These are phyloP conservation scores for Crithidia fasciculata DNA, from an alignment of 208 protist genomes.

Conservation along the genomic window DNA sequence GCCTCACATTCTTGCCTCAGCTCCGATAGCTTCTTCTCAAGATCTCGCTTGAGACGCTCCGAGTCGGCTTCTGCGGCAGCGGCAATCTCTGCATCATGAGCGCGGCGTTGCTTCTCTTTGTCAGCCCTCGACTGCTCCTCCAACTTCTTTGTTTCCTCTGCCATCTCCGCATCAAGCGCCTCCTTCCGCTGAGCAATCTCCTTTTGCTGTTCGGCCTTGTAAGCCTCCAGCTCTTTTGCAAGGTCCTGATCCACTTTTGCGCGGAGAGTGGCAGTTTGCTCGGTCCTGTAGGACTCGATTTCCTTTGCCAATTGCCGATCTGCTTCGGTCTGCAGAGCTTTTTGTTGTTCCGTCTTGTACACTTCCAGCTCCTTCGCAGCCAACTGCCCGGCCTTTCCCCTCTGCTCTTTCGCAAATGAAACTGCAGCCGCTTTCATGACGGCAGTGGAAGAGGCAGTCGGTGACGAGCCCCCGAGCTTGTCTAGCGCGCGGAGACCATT, in stretches of 20 bases:
- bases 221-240: slow-evolving; percentile 26
- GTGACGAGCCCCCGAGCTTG: slow-evolving; percentile 23
- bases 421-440: slow-evolving; percentile 12
- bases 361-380: slow-evolving; percentile 27
- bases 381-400: slow-evolving; percentile 22
- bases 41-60: slow-evolving; percentile 14
- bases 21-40: slow-evolving; percentile 19
- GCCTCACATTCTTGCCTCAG: slow-evolving; percentile 27
- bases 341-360: slow-evolving; percentile 33
- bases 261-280: slow-evolving; percentile 10
- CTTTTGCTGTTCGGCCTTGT: slow-evolving; percentile 31
- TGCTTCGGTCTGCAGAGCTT: slow-evolving; percentile 14
- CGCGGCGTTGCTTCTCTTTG: slow-evolving; percentile 13
- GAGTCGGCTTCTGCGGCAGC: slow-evolving; percentile 12
- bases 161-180: slow-evolving; percentile 10
- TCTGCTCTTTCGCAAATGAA: slow-evolving; percentile 23
- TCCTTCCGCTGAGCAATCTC: slow-evolving; percentile 10
- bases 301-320: slow-evolving; percentile 30
- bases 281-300: slow-evolving; percentile 29
- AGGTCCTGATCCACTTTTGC: slow-evolving; percentile 25
- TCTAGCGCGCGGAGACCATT: slow-evolving; percentile 40
- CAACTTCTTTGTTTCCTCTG: slow-evolving; percentile 16
- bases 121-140: slow-evolving; percentile 15
- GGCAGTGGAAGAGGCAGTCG: slow-evolving; percentile 6
- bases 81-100: slow-evolving; percentile 7